phyloP scores from a whole-genome alignment of 2,329 filamentous ascomycete species.

The Calycina herbarum region DNA sequence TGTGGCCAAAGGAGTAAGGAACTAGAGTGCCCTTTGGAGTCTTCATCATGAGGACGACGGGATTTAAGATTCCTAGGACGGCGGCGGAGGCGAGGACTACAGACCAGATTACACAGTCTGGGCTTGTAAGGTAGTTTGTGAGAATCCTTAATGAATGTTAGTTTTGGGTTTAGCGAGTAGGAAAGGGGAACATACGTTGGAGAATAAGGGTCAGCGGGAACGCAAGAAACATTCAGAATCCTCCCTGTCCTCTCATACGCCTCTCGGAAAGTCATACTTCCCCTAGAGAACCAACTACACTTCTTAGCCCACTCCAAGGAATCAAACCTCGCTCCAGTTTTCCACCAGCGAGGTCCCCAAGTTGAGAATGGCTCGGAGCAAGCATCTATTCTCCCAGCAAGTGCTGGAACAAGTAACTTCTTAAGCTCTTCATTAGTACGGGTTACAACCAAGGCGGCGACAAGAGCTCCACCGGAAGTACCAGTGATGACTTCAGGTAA shows the following conservation, averaged over 20 bases:
- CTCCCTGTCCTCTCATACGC: constrained; percentile 92
- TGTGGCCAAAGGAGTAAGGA: constrained; percentile 96
- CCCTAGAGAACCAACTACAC: constrained; percentile 86
- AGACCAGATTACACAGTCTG: constrained; percentile 98
- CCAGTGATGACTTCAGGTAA: constrained; percentile 94
- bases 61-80: constrained; percentile 93
- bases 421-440: constrained; percentile 90
- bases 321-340: constrained; percentile 91
- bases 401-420: constrained; percentile 77
- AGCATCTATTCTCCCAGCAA: constrained; percentile 82
- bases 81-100: constrained; percentile 92
- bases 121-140: constrained; percentile 91
- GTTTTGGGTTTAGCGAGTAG: no score
- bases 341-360: constrained; percentile 86
- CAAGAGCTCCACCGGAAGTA: constrained; percentile 88
- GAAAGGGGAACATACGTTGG: constrained; percentile 48
- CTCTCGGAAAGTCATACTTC: constrained; percentile 91
- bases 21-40: constrained; percentile 71
- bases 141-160: constrained; percentile 61
- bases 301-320: constrained; percentile 85
- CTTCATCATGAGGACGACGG: constrained; percentile 92
- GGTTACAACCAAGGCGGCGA: constrained; percentile 84
- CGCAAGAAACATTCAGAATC: constrained; percentile 93
- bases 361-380: constrained; percentile 75
- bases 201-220: constrained; percentile 92